Conservation (phyloP, 441 rosid species). For the Eugenia klotzschiana region DNA sequence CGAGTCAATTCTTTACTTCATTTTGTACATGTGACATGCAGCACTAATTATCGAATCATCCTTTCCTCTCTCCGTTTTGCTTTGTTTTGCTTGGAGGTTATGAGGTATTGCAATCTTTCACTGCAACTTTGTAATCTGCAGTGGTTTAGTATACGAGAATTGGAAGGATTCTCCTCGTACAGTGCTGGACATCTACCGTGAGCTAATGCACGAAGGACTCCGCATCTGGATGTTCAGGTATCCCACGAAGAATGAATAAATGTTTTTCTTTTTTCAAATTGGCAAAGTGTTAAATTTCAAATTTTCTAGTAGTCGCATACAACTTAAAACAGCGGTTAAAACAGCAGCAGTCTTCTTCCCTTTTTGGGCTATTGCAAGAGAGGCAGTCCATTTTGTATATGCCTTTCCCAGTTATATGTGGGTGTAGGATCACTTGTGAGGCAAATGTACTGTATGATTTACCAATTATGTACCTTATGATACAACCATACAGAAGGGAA, state of each 20-base stretch:
- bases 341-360: neutral
- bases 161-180: conserved; percentile 65
- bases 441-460: neutral
- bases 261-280: neutral
- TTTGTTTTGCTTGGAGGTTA: neutral
- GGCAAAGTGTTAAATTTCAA: neutral
- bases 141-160: conserved; percentile 25
- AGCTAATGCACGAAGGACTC: conserved; percentile 61
- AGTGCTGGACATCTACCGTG: conserved; percentile 61
- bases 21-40: neutral
- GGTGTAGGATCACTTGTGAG: neutral
- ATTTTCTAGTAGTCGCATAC: neutral
- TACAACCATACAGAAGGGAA: neutral
- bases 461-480: neutral
- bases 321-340: neutral
- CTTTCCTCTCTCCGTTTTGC: neutral
- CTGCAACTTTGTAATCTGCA: conserved; percentile 14
- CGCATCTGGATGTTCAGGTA: conserved; percentile 93
- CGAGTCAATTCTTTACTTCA: neutral
- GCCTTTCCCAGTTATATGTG: neutral
- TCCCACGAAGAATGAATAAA: neutral
- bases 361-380: neutral
- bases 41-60: neutral
- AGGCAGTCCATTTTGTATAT: neutral
- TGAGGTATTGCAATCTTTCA: neutral